Base-by-base conservation (phyloP, 768 basidiomycete species). In the Sporobolomyces pararoseus region DNA sequence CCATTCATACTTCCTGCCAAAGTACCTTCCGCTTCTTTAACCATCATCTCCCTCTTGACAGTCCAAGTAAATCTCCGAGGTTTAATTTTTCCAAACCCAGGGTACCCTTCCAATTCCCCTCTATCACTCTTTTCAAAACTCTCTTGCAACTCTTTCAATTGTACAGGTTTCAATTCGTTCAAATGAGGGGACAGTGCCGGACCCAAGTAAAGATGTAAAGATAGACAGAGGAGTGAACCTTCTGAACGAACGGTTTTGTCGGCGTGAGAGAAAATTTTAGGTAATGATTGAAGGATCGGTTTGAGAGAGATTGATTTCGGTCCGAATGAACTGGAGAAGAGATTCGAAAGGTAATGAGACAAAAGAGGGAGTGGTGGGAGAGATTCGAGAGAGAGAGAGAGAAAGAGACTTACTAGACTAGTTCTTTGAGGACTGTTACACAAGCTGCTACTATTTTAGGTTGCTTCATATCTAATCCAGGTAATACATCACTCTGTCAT, bases 241-340 rank as follows among this genome's bases (percentile, higher is more conserved):
- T 99, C 96, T 1, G 90, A 86, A 68, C 96, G 89, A 61, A 99
- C 96, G 32, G 86, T 88, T 81, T 98, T 98, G 80, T 99, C 96
- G 21, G 86, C 87, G 77, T 99, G 96, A 5, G 87, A 86, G 66
- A 98, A 99, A 57, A 98, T 91, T 82, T 93, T 95, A 42, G 94
- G 89, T 27, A 99, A 80, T 9, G 84, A 80, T 77, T 94, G 94
- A 64, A 98, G 83, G n/a, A 97, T 82, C 17, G 88, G 86, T 44
- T 89, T 85, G 7, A 89, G 85, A 16, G 88, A 86, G 21, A 86
- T 83, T n/a, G 84, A 83, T 77, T 88, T 86, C 9, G 83, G 83
- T 60, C 96, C 96, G 79, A 94, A 97, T 46, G 82, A 78, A 55
- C 95, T 97, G 75, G 32, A 4, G 25, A 63, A 2, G 39, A n/a